Evolutionary conservation across 495 filamentous ascomycete genomes (phyloP).

Genomic region (Daldinia loculata): DNA sequence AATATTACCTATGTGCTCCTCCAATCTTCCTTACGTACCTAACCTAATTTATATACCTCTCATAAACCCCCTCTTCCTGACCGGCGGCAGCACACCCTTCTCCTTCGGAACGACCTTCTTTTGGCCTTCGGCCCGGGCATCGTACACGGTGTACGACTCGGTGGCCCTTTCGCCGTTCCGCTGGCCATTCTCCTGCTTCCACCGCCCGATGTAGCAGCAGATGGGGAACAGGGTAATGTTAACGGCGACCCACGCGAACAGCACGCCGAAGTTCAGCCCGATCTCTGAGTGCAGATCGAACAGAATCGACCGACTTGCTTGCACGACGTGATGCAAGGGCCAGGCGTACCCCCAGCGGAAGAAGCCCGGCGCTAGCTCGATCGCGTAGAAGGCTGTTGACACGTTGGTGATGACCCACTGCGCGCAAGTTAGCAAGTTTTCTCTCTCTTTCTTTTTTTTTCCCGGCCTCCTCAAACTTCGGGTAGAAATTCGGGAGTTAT

Average conservation of each 20-base stretch:
- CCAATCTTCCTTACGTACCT: slow-evolving; percentile 8
- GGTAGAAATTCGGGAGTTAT: neutral
- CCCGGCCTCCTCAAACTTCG: neutral
- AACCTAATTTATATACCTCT: slow-evolving; percentile 5
- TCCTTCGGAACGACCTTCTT: slow-evolving; percentile 38
- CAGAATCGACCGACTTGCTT: slow-evolving; percentile 67
- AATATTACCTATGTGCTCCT: neutral
- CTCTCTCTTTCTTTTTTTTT: neutral
- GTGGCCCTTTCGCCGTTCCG: slow-evolving; percentile 38
- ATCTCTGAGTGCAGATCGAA: slow-evolving; percentile 71
- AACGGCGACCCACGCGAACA: slow-evolving; percentile 68
- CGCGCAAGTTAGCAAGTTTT: slow-evolving; percentile 7
- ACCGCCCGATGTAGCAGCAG: slow-evolving; percentile 65
- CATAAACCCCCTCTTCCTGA: slow-evolving; percentile 41
- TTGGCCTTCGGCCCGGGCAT: slow-evolving; percentile 23
- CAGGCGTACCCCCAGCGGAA: slow-evolving; percentile 76
- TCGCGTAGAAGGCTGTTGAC: slow-evolving; percentile 67
- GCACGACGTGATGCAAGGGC: slow-evolving; percentile 74
- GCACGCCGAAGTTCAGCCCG: slow-evolving; percentile 69
- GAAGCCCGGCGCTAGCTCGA: slow-evolving; percentile 67
- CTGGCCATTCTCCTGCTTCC: slow-evolving; percentile 59
- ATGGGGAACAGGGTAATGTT: slow-evolving; percentile 68
- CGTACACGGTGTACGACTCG: slow-evolving; percentile 31
- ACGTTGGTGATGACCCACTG: slow-evolving; percentile 78
- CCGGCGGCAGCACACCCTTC: slow-evolving; percentile 31